A percentile compares a stretch with the other conserved stretches of the same genome.
These are phyloP conservation scores for Paramecium octaurelia DNA, from an alignment of 73 alveolate species.

Conservation along the genomic window DNA sequence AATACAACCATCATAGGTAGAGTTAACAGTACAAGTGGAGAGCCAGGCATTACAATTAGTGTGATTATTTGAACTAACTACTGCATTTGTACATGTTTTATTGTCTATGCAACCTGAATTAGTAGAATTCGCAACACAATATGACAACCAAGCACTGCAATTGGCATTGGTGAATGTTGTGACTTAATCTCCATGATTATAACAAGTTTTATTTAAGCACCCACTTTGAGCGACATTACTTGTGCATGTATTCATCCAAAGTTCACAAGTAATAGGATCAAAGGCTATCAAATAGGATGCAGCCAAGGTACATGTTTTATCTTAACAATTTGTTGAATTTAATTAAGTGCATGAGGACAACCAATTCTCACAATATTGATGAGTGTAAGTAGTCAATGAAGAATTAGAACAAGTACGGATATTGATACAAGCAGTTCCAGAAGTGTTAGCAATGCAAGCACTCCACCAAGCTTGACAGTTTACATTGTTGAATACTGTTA, in stretches of 20 bases:
- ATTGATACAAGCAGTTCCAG: neutral
- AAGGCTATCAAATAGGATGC: neutral
- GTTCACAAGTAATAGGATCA: neutral
- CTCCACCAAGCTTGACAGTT: neutral
- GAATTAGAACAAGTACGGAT: neutral
- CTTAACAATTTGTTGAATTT: neutral
- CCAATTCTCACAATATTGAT: conserved; percentile 13
- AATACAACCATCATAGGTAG: conserved; percentile 6
- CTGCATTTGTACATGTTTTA: neutral
- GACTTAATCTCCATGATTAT: neutral
- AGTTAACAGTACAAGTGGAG: conserved; percentile 8
- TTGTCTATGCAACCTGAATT: neutral
- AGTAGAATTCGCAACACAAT: neutral
- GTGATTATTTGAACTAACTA: neutral
- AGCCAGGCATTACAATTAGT: neutral
- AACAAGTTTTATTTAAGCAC: neutral
- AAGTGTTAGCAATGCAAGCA: neutral
- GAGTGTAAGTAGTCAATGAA: neutral
- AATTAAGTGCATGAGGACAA: neutral
- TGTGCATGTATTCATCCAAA: conserved; percentile 21
- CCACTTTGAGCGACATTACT: neutral
- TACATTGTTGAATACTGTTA: neutral
- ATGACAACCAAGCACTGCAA: conserved; percentile 10
- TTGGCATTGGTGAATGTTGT: neutral
- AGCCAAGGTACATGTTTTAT: neutral